Base-by-base conservation (phyloP, 192 early-diverging fungal species). In the Coemansia guatemalensis region DNA sequence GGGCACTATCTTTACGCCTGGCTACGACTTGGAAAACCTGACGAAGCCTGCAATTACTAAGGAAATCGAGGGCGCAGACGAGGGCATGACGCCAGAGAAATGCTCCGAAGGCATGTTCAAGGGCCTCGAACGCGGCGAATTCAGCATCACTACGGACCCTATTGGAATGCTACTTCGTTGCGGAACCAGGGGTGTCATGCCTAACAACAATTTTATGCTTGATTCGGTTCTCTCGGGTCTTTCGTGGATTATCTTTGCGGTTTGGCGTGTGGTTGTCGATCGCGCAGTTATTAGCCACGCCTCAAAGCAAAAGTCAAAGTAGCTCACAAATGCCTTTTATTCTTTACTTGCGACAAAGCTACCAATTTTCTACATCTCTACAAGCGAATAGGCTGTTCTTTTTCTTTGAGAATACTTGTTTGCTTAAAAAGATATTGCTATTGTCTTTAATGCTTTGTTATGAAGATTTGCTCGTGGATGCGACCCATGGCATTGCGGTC, bases 1-100 rank as follows among this genome's bases (percentile, higher is more conserved):
- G 0, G 90, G 88, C 14, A 86, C 81, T 1, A 90, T 92, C 50
- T 76, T 83, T 27, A 84, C 87, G 2, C 88, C 88, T 41, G 90
- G 90, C 11, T 90, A 82, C 56, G 87, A 87, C 48, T 61, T 55
- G 0, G 90, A 92, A 87, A 91, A 90, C 60, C 54, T 84, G 73
- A 90, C 86, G 3, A 91, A 91, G 70, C 90, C 88, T 25, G 49
- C 85, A 49, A 64, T 91, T 3, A 90, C 90, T 0, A 84, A 82
- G 41, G 78, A 85, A 27, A 87, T 91, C 49, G 90, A 91, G 62
- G 90, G 90, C n/a, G 73, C 75, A 2, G 82, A 85, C 56, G 74
- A 66, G 0, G 86, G 84, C 6, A 55, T 84, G 71, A 83, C 85
- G 8, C 82, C 88, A 1, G 85, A 86, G 26, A 74, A 86, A 63